Evolutionary conservation across 2,329 filamentous ascomycete species (phyloP), one percentile per base, ranked within the genome.

Genomic region (Pseudogymnoascus sp.): DNA sequence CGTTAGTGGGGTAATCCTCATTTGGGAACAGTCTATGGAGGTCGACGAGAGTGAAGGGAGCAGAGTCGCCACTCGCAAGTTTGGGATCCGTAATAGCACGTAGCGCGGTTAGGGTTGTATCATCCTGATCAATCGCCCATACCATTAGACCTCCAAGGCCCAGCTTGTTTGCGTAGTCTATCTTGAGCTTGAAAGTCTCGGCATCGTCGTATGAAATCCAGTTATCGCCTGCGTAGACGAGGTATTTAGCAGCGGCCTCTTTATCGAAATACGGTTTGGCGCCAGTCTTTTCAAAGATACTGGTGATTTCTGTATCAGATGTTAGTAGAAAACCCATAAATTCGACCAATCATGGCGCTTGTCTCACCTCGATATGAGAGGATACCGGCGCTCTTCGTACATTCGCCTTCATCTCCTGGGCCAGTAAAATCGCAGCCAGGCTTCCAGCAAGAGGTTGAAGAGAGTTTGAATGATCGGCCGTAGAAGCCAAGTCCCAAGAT

Each of bases 141-240:
- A 74, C 68, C 69, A 74, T 73, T 1, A 68, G 11, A 8, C 71
- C 71, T 4, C 69, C 69, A 1, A 74, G 42, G 57, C 73, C 72
- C 4, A 62, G 62, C 3, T 7, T 29, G 34, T 69, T 69, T 5
- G 69, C 71, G 59, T 67, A 70, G n/a, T 73, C 68, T 61, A 65
- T 36, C 63, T 72, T 71, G 60, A 68, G 51, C 47, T 69, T 57
- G 66, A 71, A 68, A 21, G 71, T 70, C 34, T 73, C 68, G 1
- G 59, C 64, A 54, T 73, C 71, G 62, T 74, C 72, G 65, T 69
- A 74, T 1, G 67, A 67, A 2, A 74, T 67, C 73, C 72, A 74
- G 61, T 75, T 70, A 60, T 71, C 66, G 7, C 18, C 45, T 16
- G 64, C 66, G 67, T 67, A 74, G 5, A 59, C 63, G 12, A 70